phyloP scores from a whole-genome alignment of 495 filamentous ascomycete species.

The Thermothielavioides terrestris region DNA sequence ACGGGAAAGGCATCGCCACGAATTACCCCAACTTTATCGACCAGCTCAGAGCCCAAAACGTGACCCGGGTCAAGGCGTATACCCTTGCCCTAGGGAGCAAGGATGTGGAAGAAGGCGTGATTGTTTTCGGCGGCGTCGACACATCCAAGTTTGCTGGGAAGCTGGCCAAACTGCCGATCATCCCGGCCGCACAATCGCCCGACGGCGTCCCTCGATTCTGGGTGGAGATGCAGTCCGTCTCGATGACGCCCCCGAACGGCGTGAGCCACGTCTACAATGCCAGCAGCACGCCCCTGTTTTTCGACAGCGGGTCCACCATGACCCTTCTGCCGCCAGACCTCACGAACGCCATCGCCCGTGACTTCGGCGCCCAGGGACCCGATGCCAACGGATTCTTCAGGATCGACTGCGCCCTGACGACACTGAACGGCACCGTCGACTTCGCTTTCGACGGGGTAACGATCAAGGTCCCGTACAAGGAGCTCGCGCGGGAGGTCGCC shows the following conservation, averaged over 20 bases:
- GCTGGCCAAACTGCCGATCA: slow-evolving; percentile 60
- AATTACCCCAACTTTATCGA: slow-evolving; percentile 40
- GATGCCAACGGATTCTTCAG: slow-evolving; percentile 49
- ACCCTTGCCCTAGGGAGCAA: slow-evolving; percentile 42
- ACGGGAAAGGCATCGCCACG: slow-evolving; percentile 34
- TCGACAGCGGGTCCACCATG: slow-evolving; percentile 84
- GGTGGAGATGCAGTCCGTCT: slow-evolving; percentile 55
- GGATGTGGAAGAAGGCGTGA: slow-evolving; percentile 51
- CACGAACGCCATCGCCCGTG: slow-evolving; percentile 51
- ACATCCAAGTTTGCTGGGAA: slow-evolving; percentile 70
- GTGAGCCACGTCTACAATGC: slow-evolving; percentile 37
- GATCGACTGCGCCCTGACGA: slow-evolving; percentile 61
- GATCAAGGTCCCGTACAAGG: slow-evolving; percentile 54
- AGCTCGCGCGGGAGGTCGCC: slow-evolving; percentile 42
- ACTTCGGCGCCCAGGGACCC: slow-evolving; percentile 50
- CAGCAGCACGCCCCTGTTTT: slow-evolving; percentile 54
- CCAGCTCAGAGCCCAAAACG: slow-evolving; percentile 32
- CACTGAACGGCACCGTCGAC: slow-evolving; percentile 55
- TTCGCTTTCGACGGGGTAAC: slow-evolving; percentile 66
- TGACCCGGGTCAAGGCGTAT: slow-evolving; percentile 38
- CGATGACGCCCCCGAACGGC: slow-evolving; percentile 40
- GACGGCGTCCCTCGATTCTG: slow-evolving; percentile 42
- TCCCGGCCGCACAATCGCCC: slow-evolving; percentile 36
- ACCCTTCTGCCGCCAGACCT: slow-evolving; percentile 73
- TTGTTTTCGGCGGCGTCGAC: slow-evolving; percentile 90